These are phyloP conservation scores for Luzula sylvatica DNA, from an alignment of 176 grass and related monocot genomes.

Conservation along the genomic window DNA sequence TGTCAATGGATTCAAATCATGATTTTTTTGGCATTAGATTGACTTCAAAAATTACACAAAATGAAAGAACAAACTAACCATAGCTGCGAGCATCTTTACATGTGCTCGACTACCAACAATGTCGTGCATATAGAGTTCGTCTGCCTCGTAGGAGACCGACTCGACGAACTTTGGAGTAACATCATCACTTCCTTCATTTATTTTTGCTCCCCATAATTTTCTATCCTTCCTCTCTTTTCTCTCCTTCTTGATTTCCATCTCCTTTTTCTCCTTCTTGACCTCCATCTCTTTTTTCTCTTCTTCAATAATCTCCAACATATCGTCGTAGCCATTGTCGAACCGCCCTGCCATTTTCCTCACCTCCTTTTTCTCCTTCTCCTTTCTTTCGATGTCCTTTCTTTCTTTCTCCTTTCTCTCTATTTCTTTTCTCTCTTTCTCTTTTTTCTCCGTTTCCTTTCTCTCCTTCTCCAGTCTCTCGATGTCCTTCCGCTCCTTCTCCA, in stretches of 20 bases:
- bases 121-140: conserved; percentile 93
- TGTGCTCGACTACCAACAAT: conserved; percentile 94
- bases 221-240: conserved; percentile 27
- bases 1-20: conserved; percentile 17
- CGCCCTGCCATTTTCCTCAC: not conserved
- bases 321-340: conserved; percentile 2
- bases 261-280: not conserved
- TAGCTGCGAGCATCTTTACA: conserved; percentile 73
- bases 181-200: conserved; percentile 64
- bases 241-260: conserved; percentile 44
- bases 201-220: conserved; percentile 57
- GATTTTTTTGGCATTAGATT: no score
- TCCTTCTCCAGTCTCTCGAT: not conserved
- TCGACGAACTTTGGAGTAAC: conserved; percentile 75
- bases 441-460: not conserved
- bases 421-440: not conserved
- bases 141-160: conserved; percentile 72
- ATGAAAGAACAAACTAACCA: conserved; percentile 31
- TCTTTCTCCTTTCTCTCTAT: conserved; percentile 4
- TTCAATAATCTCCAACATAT: conserved; percentile 8
- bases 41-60: not conserved
- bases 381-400: not conserved
- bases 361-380: not conserved
- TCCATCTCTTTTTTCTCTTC: conserved; percentile 26
- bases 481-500: conserved; percentile 1